phyloP scores from a whole-genome alignment of 2,329 filamentous ascomycete species.

The Arthrinium phaeospermum region DNA sequence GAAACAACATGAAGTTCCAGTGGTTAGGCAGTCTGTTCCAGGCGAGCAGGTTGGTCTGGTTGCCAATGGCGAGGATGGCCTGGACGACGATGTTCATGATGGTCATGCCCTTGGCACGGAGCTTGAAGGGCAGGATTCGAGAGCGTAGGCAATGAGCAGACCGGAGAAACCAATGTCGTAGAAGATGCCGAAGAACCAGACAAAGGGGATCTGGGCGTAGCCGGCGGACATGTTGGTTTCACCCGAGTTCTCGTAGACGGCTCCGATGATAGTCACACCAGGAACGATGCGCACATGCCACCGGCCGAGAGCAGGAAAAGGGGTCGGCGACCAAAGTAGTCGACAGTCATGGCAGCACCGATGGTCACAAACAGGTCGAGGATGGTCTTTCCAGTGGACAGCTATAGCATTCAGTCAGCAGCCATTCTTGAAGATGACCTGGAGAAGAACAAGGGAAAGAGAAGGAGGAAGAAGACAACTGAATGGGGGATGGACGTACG shows the following conservation, averaged over 20 bases:
- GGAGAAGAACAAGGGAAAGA: not conserved
- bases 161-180: conserved; percentile 67
- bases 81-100: conserved; percentile 70
- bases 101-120: conserved; percentile 65
- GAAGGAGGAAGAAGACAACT: not conserved
- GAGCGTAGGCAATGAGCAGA: conserved; percentile 61
- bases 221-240: conserved; percentile 52
- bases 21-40: conserved; percentile 64
- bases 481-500: conserved; percentile 38
- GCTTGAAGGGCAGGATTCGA: conserved; percentile 64
- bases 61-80: conserved; percentile 64
- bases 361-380: conserved; percentile 64
- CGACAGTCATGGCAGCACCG: conserved; percentile 55
- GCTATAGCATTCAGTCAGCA: conserved; percentile 37
- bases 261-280: conserved; percentile 58
- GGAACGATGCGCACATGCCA: conserved; percentile 55
- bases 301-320: conserved; percentile 57
- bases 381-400: conserved; percentile 63
- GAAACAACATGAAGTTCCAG: conserved; percentile 72
- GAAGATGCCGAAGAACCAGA: conserved; percentile 65
- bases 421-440: too few relatives aligned
- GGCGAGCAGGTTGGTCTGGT: conserved; percentile 68
- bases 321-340: conserved; percentile 57
- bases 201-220: conserved; percentile 60
- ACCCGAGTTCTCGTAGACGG: conserved; percentile 54